phyloP scores from a whole-genome alignment of 495 filamentous ascomycete genomes.

The Penicillium nucicola region DNA sequence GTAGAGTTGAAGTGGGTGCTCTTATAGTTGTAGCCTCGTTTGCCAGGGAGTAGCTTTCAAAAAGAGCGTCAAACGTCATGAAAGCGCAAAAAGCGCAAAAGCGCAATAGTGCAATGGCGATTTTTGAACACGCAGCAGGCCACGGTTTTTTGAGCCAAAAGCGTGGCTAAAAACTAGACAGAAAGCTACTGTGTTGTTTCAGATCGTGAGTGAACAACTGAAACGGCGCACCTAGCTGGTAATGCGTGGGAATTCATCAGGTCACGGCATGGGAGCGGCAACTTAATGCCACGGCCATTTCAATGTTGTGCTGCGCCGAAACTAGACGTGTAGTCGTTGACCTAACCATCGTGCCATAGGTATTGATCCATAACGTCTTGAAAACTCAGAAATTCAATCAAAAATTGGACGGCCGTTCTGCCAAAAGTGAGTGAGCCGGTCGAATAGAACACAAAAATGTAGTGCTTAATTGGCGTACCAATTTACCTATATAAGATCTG shows the following conservation, averaged over 20 bases:
- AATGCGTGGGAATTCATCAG: background rate
- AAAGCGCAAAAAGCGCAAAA: background rate
- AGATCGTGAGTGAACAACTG: background rate
- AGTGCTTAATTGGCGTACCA: no score
- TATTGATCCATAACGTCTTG: no score
- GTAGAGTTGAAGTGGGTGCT: slow-evolving; percentile 3
- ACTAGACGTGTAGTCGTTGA: no score
- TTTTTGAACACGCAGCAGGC: background rate
- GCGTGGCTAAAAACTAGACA: background rate
- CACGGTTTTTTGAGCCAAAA: background rate
- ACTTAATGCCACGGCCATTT: no score
- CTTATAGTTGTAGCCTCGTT: slow-evolving; percentile 1
- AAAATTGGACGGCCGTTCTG: no score
- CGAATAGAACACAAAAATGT: no score
- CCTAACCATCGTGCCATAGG: no score
- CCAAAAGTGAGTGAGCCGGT: no score
- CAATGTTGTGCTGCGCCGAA: no score
- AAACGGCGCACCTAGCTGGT: background rate
- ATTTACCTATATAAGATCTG: no score
- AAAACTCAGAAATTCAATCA: no score
- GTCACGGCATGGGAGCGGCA: no score
- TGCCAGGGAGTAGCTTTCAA: slow-evolving; percentile 1
- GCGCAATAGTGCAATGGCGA: background rate
- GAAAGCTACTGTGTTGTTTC: background rate
- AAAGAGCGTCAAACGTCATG: slow-evolving; percentile 2